Conservation (phyloP, 1,284 basidiomycete species). For the Trametes pubescens region DNA sequence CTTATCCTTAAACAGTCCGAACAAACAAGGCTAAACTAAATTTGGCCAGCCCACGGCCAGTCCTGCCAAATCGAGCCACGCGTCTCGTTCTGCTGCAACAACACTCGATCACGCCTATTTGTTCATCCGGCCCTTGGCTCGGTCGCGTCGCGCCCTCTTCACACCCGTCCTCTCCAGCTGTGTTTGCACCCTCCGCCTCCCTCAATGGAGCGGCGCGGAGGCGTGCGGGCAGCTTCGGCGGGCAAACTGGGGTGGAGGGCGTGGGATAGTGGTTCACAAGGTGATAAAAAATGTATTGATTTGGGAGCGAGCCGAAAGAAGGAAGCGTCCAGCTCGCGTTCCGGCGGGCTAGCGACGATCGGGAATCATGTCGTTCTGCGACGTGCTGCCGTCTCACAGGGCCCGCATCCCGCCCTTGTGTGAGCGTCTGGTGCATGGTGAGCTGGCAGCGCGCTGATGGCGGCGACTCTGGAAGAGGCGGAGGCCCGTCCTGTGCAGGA, state of each 20-base stretch:
- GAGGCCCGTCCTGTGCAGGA: slow-evolving; percentile 2
- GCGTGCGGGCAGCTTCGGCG: slow-evolving; percentile 10
- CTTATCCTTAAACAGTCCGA: slow-evolving; percentile 62
- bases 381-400: slow-evolving; percentile 30
- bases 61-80: slow-evolving; percentile 33
- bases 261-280: slow-evolving; percentile 39
- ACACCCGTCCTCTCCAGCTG: slow-evolving; percentile 13
- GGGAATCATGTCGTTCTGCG: slow-evolving; percentile 39
- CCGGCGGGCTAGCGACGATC: slow-evolving; percentile 41
- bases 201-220: neutral
- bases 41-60: slow-evolving; percentile 40
- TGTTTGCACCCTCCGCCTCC: neutral
- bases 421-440: slow-evolving; percentile 15
- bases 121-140: slow-evolving; percentile 25
- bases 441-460: slow-evolving; percentile 1
- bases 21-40: slow-evolving; percentile 50
- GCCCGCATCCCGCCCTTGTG: slow-evolving; percentile 15
- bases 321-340: slow-evolving; percentile 34
- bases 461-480: neutral
- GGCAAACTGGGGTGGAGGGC: slow-evolving; percentile 25
- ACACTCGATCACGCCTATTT: slow-evolving; percentile 29
- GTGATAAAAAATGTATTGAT: slow-evolving; percentile 36
- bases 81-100: slow-evolving; percentile 34
- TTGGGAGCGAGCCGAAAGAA: slow-evolving; percentile 35
- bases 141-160: slow-evolving; percentile 13